A percentile compares a stretch with the other conserved stretches of the same genome.
Conservation (phyloP, 2,329 filamentous ascomycete species). For the Apiospora hydei region DNA sequence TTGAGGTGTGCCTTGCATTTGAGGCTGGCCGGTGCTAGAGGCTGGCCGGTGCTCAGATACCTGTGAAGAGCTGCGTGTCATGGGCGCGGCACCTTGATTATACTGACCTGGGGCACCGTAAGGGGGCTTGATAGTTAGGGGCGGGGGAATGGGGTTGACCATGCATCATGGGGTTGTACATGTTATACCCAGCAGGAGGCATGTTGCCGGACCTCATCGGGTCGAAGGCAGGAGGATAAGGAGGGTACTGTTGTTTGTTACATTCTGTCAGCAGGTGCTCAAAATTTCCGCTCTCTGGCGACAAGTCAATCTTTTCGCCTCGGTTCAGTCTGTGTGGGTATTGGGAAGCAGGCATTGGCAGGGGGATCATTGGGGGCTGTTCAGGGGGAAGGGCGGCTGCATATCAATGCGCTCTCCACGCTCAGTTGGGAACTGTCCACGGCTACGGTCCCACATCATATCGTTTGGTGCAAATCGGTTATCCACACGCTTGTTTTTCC, state of each 20-base stretch:
- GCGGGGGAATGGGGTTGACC: conserved; percentile 54
- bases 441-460: conserved; percentile 9
- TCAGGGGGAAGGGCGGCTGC: conserved; percentile 3
- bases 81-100: conserved; percentile 63
- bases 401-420: conserved; percentile 25
- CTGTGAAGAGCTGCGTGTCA: conserved; percentile 87
- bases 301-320: conserved; percentile 57
- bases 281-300: conserved; percentile 74
- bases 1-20: conserved; percentile 65
- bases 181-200: conserved; percentile 42
- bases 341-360: conserved; percentile 7
- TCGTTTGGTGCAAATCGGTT: conserved; percentile 41
- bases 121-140: conserved; percentile 55
- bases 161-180: conserved; percentile 38
- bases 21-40: conserved; percentile 70
- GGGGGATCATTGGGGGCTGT: background rate
- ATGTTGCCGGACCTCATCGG: conserved; percentile 51
- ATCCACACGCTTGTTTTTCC: conserved; percentile 54
- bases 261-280: conserved; percentile 73
- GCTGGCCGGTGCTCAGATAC: conserved; percentile 67
- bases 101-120: conserved; percentile 51
- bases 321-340: background rate
- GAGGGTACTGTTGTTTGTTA: conserved; percentile 64
- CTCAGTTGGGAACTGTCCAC: conserved; percentile 28
- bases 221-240: conserved; percentile 57